phyloP scores from a whole-genome alignment of 768 basidiomycete genomes.

The Termitomyces sp. region DNA sequence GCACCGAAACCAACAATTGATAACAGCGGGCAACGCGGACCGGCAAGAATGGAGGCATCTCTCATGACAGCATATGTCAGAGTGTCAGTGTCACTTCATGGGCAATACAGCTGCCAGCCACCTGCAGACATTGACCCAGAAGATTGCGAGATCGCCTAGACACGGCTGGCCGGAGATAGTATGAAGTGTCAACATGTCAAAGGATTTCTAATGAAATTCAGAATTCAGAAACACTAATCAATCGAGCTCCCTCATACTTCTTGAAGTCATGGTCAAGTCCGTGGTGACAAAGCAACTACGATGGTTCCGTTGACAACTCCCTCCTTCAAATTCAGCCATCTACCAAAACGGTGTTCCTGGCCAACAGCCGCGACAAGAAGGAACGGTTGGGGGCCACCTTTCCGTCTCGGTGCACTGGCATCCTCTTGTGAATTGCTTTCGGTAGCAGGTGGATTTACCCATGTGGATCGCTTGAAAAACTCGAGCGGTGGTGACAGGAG shows the following conservation, averaged over 20 bases:
- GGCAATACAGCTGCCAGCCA: neutral
- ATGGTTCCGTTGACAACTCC: slow-evolving; percentile 70
- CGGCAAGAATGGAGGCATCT: neutral
- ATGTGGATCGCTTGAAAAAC: slow-evolving; percentile 32
- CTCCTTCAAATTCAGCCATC: slow-evolving; percentile 80
- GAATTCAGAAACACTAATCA: neutral
- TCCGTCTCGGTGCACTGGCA: slow-evolving; percentile 8
- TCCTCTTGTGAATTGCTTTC: neutral
- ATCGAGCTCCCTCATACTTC: neutral
- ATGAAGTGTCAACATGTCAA: neutral
- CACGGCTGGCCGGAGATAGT: too few relatives aligned
- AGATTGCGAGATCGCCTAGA: neutral
- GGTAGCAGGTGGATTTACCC: slow-evolving; percentile 19
- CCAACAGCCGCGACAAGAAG: slow-evolving; percentile 77
- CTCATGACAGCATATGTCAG: neutral
- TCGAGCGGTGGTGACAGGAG: slow-evolving; percentile 52
- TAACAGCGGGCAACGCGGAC: too few relatives aligned
- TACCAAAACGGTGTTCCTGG: slow-evolving; percentile 84
- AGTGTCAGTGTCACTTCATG: neutral
- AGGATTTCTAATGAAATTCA: neutral
- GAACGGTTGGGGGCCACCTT: slow-evolving; percentile 22
- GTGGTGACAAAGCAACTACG: slow-evolving; percentile 52
- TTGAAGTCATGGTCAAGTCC: slow-evolving; percentile 17
- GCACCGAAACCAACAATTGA: too few relatives aligned
- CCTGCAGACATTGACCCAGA: neutral